phyloP scores from a whole-genome alignment of 495 filamentous ascomycete genomes.

The Podospora fimiseda region DNA sequence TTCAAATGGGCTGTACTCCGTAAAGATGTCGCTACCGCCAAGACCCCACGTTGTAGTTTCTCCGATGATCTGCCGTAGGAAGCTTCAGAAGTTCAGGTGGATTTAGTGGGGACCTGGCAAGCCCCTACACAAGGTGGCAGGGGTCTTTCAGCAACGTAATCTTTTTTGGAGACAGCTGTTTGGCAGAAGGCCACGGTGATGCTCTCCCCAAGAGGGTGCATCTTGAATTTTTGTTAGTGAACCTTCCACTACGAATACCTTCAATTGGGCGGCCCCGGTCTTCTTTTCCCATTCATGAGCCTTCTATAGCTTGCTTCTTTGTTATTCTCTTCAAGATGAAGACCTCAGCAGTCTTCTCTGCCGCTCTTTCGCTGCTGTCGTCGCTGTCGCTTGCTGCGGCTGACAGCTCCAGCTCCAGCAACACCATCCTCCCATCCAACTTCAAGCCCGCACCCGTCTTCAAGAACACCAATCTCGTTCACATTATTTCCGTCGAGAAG shows the following conservation, averaged over 20 bases:
- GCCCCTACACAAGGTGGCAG: slow-evolving; percentile 8
- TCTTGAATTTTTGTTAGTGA: background rate
- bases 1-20: too few species aligned
- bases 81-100: background rate
- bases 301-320: slow-evolving; percentile 22
- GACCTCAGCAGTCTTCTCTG: slow-evolving; percentile 44
- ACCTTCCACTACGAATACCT: slow-evolving; percentile 2
- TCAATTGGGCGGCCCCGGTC: slow-evolving; percentile 1
- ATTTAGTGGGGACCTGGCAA: background rate
- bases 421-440: slow-evolving; percentile 50
- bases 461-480: slow-evolving; percentile 84
- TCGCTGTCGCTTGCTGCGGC: slow-evolving; percentile 34
- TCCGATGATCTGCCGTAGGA: slow-evolving; percentile 3
- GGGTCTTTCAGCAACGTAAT: slow-evolving; percentile 36
- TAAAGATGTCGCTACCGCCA: too few species aligned
- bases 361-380: slow-evolving; percentile 45
- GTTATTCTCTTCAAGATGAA: too few species aligned
- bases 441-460: slow-evolving; percentile 88
- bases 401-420: slow-evolving; percentile 31
- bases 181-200: slow-evolving; percentile 27
- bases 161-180: slow-evolving; percentile 28
- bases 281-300: slow-evolving; percentile 2
- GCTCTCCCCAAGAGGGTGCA: slow-evolving; percentile 14
- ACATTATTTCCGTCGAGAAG: slow-evolving; percentile 88
- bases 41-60: background rate